Percentiles rank a stretch among this genome's conserved stretches.
These are phyloP conservation scores for Alternaria conjuncta DNA, from an alignment of 2,329 filamentous ascomycete species.

Conservation along the genomic window DNA sequence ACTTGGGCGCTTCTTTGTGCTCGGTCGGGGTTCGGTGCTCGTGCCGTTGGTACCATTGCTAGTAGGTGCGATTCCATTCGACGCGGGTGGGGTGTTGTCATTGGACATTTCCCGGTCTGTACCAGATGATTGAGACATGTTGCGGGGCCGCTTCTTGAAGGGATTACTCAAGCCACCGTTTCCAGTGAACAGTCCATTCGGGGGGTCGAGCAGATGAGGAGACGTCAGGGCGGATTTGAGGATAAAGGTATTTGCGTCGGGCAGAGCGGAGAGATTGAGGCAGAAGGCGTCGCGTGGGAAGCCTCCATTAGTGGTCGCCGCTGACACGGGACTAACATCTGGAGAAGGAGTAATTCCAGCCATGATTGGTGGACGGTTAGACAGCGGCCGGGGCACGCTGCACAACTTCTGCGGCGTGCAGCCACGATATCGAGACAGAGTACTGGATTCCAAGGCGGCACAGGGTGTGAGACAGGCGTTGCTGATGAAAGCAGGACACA, in stretches of 20 bases:
- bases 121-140: slow-evolving; percentile 52
- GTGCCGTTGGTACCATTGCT: slow-evolving; percentile 36
- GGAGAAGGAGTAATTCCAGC: slow-evolving; percentile 48
- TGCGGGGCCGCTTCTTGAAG: slow-evolving; percentile 49
- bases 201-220: slow-evolving; percentile 48
- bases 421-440: slow-evolving; percentile 30
- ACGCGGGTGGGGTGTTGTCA: slow-evolving; percentile 36
- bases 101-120: slow-evolving; percentile 50
- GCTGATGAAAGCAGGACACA: slow-evolving; percentile 1
- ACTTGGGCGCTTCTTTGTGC: slow-evolving; percentile 47
- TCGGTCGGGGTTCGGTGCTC: slow-evolving; percentile 33
- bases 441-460: slow-evolving; percentile 13
- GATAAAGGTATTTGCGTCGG: slow-evolving; percentile 46
- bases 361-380: slow-evolving; percentile 49
- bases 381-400: slow-evolving; percentile 35
- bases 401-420: slow-evolving; percentile 39
- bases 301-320: slow-evolving; percentile 48
- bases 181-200: slow-evolving; percentile 43
- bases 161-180: slow-evolving; percentile 35
- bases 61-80: slow-evolving; percentile 39
- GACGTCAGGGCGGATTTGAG: slow-evolving; percentile 48
- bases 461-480: slow-evolving; percentile 1
- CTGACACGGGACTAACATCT: slow-evolving; percentile 53
- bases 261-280: slow-evolving; percentile 49
- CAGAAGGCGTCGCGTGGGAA: slow-evolving; percentile 49